Conservation (phyloP, 345 rosid species). For the Mercurialis annua region DNA sequence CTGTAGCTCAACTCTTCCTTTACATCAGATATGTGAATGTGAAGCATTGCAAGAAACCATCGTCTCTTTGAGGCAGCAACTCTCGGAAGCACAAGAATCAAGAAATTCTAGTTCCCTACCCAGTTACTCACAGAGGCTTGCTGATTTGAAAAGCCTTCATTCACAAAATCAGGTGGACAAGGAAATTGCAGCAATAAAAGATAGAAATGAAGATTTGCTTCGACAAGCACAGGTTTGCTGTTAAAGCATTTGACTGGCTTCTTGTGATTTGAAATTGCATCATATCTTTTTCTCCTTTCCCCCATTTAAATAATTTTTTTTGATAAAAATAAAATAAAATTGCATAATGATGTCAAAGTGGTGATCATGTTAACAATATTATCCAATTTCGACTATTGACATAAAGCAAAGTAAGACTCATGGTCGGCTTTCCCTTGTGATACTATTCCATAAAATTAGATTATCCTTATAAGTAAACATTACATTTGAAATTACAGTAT, state of each 20-base stretch:
- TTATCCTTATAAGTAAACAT: neutral
- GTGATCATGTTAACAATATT: neutral
- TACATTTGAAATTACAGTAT: neutral
- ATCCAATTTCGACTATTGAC: neutral
- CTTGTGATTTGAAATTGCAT: neutral
- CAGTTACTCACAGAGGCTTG: conserved; percentile 36
- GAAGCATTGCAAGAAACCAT: conserved; percentile 65
- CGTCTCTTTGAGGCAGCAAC: conserved; percentile 67
- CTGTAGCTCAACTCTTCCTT: conserved; percentile 25
- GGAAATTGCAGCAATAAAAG: conserved; percentile 29
- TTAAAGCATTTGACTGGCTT: conserved; percentile 15
- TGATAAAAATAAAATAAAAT: neutral
- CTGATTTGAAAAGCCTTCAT: conserved; percentile 34
- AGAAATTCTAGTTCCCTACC: conserved; percentile 34
- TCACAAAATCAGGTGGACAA: conserved; percentile 29
- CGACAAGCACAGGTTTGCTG: conserved; percentile 48
- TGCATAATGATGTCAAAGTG: neutral
- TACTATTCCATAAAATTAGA: neutral
- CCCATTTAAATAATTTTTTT: neutral
- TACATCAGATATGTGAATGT: conserved; percentile 67
- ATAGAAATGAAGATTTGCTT: conserved; percentile 33
- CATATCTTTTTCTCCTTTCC: neutral
- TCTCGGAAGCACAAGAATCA: conserved; percentile 53
- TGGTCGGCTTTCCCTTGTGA: neutral
- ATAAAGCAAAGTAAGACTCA: neutral